Base-by-base conservation (phyloP, 1,284 basidiomycete genomes). In the Marasmius oreades region DNA sequence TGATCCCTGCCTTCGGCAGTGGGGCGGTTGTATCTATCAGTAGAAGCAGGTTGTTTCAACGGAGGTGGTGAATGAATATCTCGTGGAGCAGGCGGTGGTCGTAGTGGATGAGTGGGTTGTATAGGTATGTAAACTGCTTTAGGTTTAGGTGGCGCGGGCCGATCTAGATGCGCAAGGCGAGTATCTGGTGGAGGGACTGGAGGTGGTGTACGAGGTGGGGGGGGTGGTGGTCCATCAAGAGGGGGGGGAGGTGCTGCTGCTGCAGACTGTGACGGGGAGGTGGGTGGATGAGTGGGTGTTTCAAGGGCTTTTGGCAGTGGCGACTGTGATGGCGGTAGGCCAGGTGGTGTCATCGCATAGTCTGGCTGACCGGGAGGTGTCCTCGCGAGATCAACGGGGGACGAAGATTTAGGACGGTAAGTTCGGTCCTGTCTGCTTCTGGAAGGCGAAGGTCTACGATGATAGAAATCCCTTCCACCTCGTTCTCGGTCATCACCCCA, bases 31-130 rank as follows among this genome's bases (percentile, higher is more conserved):
- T 37, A 26, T 42, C 46, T 34, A 22, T 23, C 28, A 37, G 52
- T 20, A 44, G 56, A 14, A 43, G 42, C 34, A 20, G 43, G 31
- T 18, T 39, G 12, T 53, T 34, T 53, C 31, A 28, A 20, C 12
- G 52, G n/a, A 81, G 73, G 70, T 2, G 79, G 80, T 5, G 80
- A 79, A 60, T 72, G 77, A 11, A 64, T 62, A 55, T 72, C 73
- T 14, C 68, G 66, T 1, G 81, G 81, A 3, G 79, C 76, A 10
- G 70, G 63, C 48, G 51, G 28, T 14, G 28, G 52, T 51, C 37
- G 37, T 51, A 33, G 55, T 51, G 22, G 34, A 28, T 24, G 54
- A 55, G 24, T 44, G 56, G 47, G 1, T 63, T 31, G 28, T 10
- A 61, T 37, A 58, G 68, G 16, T 67, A 61, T 24, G 62, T 60